phyloP scores from a whole-genome alignment of 78 protist species.

The Pigoraptor vietnamica region DNA sequence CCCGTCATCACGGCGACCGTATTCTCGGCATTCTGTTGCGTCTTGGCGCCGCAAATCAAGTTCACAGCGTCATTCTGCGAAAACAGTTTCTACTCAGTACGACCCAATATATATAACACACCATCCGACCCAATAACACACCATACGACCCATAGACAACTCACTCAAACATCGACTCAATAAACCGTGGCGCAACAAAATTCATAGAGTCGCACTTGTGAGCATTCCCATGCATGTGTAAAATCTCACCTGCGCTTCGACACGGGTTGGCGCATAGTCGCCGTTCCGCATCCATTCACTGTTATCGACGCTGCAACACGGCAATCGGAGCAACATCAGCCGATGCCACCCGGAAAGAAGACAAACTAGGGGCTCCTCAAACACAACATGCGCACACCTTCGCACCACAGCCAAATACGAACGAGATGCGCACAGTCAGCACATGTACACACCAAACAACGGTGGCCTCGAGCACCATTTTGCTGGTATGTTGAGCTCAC shows the following conservation, averaged over 20 bases:
- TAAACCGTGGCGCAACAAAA: too few relatives aligned
- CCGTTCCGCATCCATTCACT: slow-evolving; percentile 88
- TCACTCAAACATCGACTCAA: too few relatives aligned
- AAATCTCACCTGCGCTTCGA: slow-evolving; percentile 56
- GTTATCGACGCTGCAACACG: slow-evolving; percentile 53
- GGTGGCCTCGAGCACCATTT: slow-evolving; percentile 29
- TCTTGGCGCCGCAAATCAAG: slow-evolving; percentile 42
- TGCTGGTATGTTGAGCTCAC: too few relatives aligned
- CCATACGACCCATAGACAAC: too few relatives aligned
- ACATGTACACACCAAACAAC: slow-evolving; percentile 19
- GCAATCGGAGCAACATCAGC: background rate
- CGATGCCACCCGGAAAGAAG: background rate
- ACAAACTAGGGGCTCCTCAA: background rate
- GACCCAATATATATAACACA: too few relatives aligned
- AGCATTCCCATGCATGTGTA: too few relatives aligned
- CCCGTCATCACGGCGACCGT: slow-evolving; percentile 58
- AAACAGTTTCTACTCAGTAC: background rate
- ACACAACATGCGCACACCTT: too few relatives aligned
- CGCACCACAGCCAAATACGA: too few relatives aligned
- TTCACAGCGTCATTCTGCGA: slow-evolving; percentile 61
- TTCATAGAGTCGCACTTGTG: too few relatives aligned
- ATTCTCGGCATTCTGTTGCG: slow-evolving; percentile 60
- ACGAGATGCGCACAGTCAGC: too few relatives aligned
- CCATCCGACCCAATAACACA: too few relatives aligned
- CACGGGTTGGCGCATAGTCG: slow-evolving; percentile 76